These are phyloP conservation scores for Chrysochromulina parva DNA, from an alignment of 78 protist genomes.

Conservation along the genomic window DNA sequence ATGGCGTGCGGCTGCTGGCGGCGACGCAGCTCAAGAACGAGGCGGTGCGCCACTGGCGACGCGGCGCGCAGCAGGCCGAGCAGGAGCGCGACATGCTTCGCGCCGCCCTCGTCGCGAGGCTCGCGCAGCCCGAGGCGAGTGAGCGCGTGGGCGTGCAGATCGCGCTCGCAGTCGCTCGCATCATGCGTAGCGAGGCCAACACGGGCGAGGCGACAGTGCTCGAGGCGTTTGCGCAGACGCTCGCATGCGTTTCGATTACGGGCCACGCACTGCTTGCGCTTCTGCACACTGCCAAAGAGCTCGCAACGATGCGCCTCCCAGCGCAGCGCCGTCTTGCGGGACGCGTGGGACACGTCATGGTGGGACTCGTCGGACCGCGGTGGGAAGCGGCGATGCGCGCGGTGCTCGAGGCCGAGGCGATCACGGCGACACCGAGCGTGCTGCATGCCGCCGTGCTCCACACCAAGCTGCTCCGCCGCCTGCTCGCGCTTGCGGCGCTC, in stretches of 20 bases:
- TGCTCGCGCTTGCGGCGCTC: no score
- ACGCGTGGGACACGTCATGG: no score
- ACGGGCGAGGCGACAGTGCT: background rate
- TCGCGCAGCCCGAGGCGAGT: background rate
- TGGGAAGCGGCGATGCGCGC: no score
- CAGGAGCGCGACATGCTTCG: background rate
- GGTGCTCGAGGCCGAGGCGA: no score
- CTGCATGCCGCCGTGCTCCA: no score
- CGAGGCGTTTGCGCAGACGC: background rate
- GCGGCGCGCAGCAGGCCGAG: background rate
- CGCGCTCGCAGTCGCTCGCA: background rate
- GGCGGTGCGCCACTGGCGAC: background rate
- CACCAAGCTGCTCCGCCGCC: no score
- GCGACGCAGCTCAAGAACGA: background rate
- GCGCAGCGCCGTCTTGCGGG: background rate
- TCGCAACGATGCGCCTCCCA: background rate
- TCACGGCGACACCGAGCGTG: no score
- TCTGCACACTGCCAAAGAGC: background rate
- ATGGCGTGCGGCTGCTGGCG: background rate
- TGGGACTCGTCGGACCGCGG: no score
- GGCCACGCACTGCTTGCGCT: background rate
- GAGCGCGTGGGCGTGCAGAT: background rate
- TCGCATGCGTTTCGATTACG: background rate
- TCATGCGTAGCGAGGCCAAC: background rate
- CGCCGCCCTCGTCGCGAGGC: background rate